A percentile compares a stretch with the other conserved stretches of the same genome.
Evolutionary conservation across 495 filamentous ascomycete genomes (phyloP).

Genomic region (Neurospora hispaniola): DNA sequence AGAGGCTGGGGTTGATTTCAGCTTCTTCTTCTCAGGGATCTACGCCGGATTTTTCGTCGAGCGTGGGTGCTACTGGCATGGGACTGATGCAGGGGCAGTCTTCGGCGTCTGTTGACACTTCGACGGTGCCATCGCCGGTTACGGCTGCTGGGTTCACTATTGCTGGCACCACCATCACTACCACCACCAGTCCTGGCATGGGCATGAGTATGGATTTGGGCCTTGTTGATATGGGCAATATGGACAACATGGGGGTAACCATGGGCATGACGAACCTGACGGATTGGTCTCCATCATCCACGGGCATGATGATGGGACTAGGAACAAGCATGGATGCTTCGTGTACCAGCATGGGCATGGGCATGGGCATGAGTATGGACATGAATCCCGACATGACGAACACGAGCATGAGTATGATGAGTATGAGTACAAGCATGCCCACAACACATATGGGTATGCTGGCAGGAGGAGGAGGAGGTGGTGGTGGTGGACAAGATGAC

Average conservation of each 20-base stretch:
- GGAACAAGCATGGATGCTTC: neutral
- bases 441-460: neutral
- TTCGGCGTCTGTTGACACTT: neutral
- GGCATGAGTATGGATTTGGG: neutral
- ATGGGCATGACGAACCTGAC: neutral
- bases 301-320: neutral
- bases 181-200: neutral
- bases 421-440: neutral
- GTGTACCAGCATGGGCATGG: neutral
- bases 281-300: neutral
- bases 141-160: neutral
- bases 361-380: neutral
- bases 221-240: neutral
- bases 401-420: neutral
- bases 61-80: neutral
- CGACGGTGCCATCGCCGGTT: neutral
- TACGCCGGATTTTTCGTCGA: neutral
- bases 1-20: constrained; percentile 2
- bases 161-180: neutral
- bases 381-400: neutral
- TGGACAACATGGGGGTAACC: neutral
- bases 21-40: neutral
- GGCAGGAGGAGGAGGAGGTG: neutral
- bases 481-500: constrained; percentile 1
- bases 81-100: neutral